A percentile compares a stretch with the other conserved stretches of the same genome.
These are phyloP conservation scores for Eustoma russellianum DNA, from an alignment of 257 asterid genomes.

Conservation along the genomic window DNA sequence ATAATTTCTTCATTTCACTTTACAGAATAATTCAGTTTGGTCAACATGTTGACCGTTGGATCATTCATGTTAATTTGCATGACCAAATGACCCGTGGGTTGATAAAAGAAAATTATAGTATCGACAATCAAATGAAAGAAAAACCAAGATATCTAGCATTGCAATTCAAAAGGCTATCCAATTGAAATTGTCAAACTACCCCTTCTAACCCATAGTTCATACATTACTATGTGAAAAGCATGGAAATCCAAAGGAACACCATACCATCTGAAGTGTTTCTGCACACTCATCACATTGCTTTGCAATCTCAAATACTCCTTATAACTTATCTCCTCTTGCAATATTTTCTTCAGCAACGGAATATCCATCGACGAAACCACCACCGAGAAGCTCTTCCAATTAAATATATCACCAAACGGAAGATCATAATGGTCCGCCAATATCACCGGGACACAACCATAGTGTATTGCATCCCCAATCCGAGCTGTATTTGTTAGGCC, in stretches of 20 bases:
- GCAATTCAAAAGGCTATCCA: not conserved
- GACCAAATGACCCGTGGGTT: too few relatives aligned
- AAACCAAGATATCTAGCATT: too few relatives aligned
- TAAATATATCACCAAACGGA: slow-evolving; percentile 56
- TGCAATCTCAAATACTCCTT: slow-evolving; percentile 46
- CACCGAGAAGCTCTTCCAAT: slow-evolving; percentile 65
- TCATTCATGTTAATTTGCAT: too few relatives aligned
- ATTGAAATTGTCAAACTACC: slow-evolving; percentile 26
- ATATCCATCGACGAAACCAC: slow-evolving; percentile 48
- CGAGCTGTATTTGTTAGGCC: slow-evolving; percentile 97
- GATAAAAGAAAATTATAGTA: too few relatives aligned
- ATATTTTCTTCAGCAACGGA: slow-evolving; percentile 48
- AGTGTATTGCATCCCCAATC: slow-evolving; percentile 64
- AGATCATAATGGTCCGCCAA: slow-evolving; percentile 83
- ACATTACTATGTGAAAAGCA: slow-evolving; percentile 76
- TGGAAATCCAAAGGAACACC: slow-evolving; percentile 40
- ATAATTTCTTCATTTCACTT: too few relatives aligned
- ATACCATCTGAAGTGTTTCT: slow-evolving; percentile 70
- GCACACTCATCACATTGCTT: slow-evolving; percentile 53
- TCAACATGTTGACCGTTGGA: too few relatives aligned
- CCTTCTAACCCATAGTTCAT: slow-evolving; percentile 78
- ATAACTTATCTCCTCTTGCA: slow-evolving; percentile 10
- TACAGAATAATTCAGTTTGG: too few relatives aligned
- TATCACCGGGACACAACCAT: slow-evolving; percentile 84
- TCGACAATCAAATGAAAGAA: too few relatives aligned